These are phyloP conservation scores for Hypoxylon subgilvum DNA, from an alignment of 495 filamentous ascomycete genomes.

Conservation along the genomic window DNA sequence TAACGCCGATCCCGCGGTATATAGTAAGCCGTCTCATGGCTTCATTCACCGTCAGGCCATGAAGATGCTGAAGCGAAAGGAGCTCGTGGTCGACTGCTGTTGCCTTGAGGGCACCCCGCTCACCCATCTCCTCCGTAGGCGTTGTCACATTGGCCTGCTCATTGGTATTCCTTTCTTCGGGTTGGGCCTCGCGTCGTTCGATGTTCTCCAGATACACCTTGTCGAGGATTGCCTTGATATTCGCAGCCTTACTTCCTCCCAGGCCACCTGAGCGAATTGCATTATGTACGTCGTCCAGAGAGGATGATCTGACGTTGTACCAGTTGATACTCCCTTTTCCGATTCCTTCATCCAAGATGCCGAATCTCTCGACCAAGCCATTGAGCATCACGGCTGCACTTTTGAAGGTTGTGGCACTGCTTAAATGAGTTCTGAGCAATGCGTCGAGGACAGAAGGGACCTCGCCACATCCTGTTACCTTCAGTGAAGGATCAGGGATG, in stretches of 20 bases:
- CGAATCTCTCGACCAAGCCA: conserved; percentile 73
- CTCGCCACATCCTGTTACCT: conserved; percentile 88
- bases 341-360: conserved; percentile 49
- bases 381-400: conserved; percentile 74
- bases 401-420: conserved; percentile 71
- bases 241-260: conserved; percentile 70
- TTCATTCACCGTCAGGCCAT: conserved; percentile 66
- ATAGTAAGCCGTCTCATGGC: conserved; percentile 75
- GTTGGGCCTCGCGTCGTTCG: conserved; percentile 40
- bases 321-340: conserved; percentile 81
- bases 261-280: conserved; percentile 78
- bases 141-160: conserved; percentile 34
- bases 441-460: conserved; percentile 92
- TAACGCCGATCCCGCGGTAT: conserved; percentile 86
- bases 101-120: conserved; percentile 45
- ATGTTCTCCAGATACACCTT: conserved; percentile 74
- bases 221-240: conserved; percentile 83
- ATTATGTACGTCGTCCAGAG: conserved; percentile 67
- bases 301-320: conserved; percentile 74
- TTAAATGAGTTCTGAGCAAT: conserved; percentile 79
- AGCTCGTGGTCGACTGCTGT: conserved; percentile 34
- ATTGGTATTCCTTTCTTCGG: conserved; percentile 42
- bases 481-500: conserved; percentile 77
- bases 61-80: conserved; percentile 77
- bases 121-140: conserved; percentile 35